Percentiles rank a stretch among this genome's conserved stretches.
These are phyloP conservation scores for Boletus pseudopeckii DNA, from an alignment of 768 basidiomycete species.

Conservation along the genomic window DNA sequence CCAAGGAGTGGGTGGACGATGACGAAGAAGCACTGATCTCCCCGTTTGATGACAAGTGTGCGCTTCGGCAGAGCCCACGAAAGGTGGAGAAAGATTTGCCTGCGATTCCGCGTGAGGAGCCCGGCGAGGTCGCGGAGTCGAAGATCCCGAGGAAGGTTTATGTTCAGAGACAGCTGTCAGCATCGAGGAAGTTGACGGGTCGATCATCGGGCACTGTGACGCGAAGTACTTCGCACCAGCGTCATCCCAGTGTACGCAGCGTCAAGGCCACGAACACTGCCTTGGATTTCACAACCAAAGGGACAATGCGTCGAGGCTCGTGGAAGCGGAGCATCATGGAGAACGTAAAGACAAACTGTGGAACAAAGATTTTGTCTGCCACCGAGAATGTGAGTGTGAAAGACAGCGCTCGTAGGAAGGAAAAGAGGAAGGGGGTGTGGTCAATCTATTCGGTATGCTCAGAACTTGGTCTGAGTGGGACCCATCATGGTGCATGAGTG, in stretches of 20 bases:
- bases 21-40: slow-evolving; percentile 24
- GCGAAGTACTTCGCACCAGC: slow-evolving; percentile 12
- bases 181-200: slow-evolving; percentile 6
- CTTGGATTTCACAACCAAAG: slow-evolving; percentile 12
- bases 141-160: slow-evolving; percentile 22
- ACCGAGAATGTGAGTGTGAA: slow-evolving; percentile 12
- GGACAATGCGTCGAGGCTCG: slow-evolving; percentile 24
- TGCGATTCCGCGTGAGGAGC: slow-evolving; percentile 6
- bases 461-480: slow-evolving; percentile 19
- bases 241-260: slow-evolving; percentile 15
- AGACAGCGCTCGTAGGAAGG: slow-evolving; percentile 12
- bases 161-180: slow-evolving; percentile 14
- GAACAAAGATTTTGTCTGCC: slow-evolving; percentile 8
- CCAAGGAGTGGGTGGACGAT: slow-evolving; percentile 25
- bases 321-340: slow-evolving; percentile 24
- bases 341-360: slow-evolving; percentile 14
- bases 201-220: not conserved
- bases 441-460: slow-evolving; percentile 30
- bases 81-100: slow-evolving; percentile 16
- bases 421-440: slow-evolving; percentile 26
- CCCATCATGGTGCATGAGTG: slow-evolving; percentile 4
- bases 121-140: slow-evolving; percentile 4
- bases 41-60: slow-evolving; percentile 26
- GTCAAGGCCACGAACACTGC: slow-evolving; percentile 7
- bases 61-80: slow-evolving; percentile 1